Conservation (phyloP, 306 rosid genomes). For the Inga oerstediana region DNA sequence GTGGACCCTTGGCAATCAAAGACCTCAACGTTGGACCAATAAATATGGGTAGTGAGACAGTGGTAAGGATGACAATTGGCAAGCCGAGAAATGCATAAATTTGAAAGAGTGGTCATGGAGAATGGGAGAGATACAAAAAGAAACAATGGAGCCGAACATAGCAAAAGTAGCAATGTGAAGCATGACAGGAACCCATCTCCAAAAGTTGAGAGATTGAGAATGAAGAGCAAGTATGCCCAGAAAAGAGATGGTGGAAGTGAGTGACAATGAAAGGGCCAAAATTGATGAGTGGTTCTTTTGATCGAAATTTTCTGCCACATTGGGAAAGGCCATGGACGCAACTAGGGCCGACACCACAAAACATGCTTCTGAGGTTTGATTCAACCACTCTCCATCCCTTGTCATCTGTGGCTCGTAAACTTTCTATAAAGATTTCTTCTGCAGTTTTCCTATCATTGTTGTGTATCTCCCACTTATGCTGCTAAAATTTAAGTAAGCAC, state of each 20-base stretch:
- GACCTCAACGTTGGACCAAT: background rate
- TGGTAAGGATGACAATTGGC: background rate
- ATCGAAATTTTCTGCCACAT: background rate
- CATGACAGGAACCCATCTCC: background rate
- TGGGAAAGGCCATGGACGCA: background rate
- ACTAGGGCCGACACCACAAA: background rate
- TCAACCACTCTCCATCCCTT: too few relatives aligned
- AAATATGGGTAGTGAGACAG: background rate
- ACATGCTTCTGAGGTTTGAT: too few relatives aligned
- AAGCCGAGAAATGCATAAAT: background rate
- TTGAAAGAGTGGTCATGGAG: background rate
- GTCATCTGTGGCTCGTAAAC: too few relatives aligned
- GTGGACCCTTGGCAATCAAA: background rate
- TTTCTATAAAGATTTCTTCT: too few relatives aligned
- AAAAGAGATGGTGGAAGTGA: background rate
- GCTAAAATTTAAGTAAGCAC: too few relatives aligned
- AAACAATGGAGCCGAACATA: background rate
- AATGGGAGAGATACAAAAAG: background rate
- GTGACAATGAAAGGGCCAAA: background rate
- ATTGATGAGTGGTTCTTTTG: background rate
- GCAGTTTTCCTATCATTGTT: too few relatives aligned
- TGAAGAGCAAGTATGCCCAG: background rate
- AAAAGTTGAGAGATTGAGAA: background rate
- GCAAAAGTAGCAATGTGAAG: background rate
- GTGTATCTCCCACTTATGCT: too few relatives aligned